Conservation (phyloP, 1,284 basidiomycete species). For the Cutaneotrichosporon curvatum region DNA sequence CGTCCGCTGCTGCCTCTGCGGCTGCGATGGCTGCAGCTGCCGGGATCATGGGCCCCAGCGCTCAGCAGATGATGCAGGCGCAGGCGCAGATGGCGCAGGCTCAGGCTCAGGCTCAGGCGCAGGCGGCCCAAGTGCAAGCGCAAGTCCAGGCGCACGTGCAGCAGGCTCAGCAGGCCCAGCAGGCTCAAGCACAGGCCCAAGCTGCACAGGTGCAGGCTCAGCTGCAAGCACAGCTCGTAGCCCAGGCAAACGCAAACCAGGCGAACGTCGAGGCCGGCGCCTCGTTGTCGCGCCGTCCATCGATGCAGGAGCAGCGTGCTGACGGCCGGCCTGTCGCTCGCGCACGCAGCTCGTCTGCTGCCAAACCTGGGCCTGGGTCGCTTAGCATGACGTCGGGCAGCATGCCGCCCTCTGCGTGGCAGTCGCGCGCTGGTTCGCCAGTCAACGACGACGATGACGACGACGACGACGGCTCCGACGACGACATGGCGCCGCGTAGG, state of each 20-base stretch:
- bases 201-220: conserved; percentile 11
- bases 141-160: conserved; percentile 22
- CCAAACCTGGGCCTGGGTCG: conserved; percentile 21
- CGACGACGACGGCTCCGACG: conserved; percentile 25
- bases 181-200: conserved; percentile 6
- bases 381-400: conserved; percentile 6
- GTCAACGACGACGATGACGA: conserved; percentile 36
- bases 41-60: not conserved
- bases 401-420: conserved; percentile 41
- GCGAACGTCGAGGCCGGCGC: not conserved
- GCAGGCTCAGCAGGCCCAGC: conserved; percentile 18
- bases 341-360: conserved; percentile 32
- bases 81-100: conserved; percentile 12
- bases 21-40: conserved; percentile 10
- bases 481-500: conserved; percentile 34
- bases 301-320: conserved; percentile 22
- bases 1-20: conserved; percentile 6
- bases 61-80: conserved; percentile 5
- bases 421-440: conserved; percentile 33
- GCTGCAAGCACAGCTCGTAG: conserved; percentile 10
- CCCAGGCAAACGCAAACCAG: conserved; percentile 3
- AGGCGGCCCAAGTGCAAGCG: conserved; percentile 8
- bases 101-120: conserved; percentile 11
- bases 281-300: conserved; percentile 8
- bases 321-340: conserved; percentile 38